phyloP scores from a whole-genome alignment of 2,329 filamentous ascomycete genomes.

The Onygenales sp. region DNA sequence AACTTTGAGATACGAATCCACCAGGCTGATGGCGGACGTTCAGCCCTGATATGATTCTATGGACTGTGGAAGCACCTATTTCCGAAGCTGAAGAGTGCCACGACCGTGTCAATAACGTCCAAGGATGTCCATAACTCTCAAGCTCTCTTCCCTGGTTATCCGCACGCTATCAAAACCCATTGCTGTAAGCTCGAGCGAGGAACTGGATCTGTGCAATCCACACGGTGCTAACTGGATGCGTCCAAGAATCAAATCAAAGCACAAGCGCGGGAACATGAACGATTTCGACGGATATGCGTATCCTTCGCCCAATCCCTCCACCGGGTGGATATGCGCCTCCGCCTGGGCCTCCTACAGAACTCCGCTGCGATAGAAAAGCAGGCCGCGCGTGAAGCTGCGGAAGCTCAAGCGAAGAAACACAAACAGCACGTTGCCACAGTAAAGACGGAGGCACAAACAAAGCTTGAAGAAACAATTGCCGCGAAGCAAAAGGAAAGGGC shows the following conservation, averaged over 20 bases:
- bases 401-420: slow-evolving; percentile 46
- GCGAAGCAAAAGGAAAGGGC: slow-evolving; percentile 33
- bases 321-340: slow-evolving; percentile 58
- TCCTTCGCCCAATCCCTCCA: slow-evolving; percentile 55
- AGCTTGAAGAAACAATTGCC: slow-evolving; percentile 44
- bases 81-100: not conserved
- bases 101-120: not conserved
- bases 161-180: slow-evolving; percentile 60
- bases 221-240: not conserved
- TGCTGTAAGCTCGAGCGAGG: slow-evolving; percentile 40
- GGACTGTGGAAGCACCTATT: not conserved
- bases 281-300: slow-evolving; percentile 53
- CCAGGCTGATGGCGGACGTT: too few relatives aligned
- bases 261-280: slow-evolving; percentile 59
- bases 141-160: slow-evolving; percentile 55
- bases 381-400: slow-evolving; percentile 41
- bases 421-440: slow-evolving; percentile 47
- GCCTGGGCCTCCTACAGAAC: slow-evolving; percentile 56
- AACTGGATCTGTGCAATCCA: not conserved
- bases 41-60: not conserved
- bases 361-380: slow-evolving; percentile 40
- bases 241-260: slow-evolving; percentile 56
- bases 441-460: slow-evolving; percentile 52
- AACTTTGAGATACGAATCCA: too few relatives aligned
- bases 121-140: slow-evolving; percentile 55